Evolutionary conservation across 805 yeast species (phyloP).

Genomic region (Clavispora phyllophila): DNA sequence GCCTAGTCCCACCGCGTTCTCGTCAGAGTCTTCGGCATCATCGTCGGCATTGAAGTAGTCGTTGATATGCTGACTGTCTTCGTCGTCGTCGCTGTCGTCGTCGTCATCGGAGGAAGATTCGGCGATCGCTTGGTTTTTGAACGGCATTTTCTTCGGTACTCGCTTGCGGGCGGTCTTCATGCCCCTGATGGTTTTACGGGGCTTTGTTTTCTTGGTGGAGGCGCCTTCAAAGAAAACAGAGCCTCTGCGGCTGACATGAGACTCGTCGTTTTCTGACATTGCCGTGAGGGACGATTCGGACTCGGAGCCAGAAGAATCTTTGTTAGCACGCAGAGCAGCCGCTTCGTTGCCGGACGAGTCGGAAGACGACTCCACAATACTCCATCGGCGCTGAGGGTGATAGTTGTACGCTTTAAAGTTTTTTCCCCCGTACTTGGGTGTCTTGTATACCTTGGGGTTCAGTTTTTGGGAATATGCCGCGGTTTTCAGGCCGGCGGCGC

Average conservation of each 20-base stretch:
- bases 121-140: not conserved
- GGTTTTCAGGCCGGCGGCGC: conserved; percentile 6
- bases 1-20: conserved; percentile 14
- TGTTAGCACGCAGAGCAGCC: conserved; percentile 1
- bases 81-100: conserved; percentile 3
- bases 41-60: conserved; percentile 2
- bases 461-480: conserved; percentile 8
- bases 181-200: conserved; percentile 6
- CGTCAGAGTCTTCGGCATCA: conserved; percentile 6
- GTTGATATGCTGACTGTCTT: not conserved
- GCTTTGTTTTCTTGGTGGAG: not conserved
- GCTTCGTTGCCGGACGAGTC: conserved; percentile 19
- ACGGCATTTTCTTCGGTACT: conserved; percentile 2
- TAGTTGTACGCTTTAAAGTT: conserved; percentile 21
- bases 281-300: conserved; percentile 40
- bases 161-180: conserved; percentile 10
- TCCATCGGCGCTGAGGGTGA: conserved; percentile 23
- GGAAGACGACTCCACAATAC: conserved; percentile 32
- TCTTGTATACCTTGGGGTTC: conserved; percentile 10
- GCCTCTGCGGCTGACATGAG: conserved; percentile 10
- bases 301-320: conserved; percentile 15
- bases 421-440: conserved; percentile 27
- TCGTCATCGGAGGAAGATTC: not conserved
- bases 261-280: conserved; percentile 21
- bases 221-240: conserved; percentile 8